Percentiles rank a stretch among this genome's conserved stretches.
phyloP scores from a whole-genome alignment of 768 basidiomycete genomes.

The Roridomyces roridus region DNA sequence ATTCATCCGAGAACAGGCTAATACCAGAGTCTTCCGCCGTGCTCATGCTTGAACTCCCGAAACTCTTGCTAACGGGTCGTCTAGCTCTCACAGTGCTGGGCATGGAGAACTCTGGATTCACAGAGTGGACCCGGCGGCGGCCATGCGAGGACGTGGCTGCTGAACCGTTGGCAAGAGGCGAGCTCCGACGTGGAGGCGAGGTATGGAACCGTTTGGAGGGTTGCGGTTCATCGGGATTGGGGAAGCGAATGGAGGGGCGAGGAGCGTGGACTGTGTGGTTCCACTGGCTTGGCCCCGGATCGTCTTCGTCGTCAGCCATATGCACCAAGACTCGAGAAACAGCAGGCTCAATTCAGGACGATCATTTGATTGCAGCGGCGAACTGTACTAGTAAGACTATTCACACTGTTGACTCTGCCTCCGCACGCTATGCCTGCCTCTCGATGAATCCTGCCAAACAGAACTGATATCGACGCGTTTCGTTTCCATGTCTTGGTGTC shows the following conservation, averaged over 20 bases:
- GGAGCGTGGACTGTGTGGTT: neutral
- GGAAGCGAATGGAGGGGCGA: neutral
- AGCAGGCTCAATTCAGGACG: neutral
- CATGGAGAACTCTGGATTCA: conserved; percentile 26
- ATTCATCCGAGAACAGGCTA: conserved; percentile 72
- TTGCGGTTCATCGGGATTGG: conserved; percentile 4
- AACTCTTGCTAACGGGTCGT: conserved; percentile 31
- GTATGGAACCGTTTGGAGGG: conserved; percentile 6
- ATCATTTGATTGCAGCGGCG: no score
- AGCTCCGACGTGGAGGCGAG: conserved; percentile 33
- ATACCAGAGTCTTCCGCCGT: conserved; percentile 41
- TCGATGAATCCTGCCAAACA: conserved; percentile 16
- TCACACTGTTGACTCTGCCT: no score
- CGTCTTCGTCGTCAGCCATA: conserved; percentile 3
- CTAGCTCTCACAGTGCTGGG: conserved; percentile 34
- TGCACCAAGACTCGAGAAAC: neutral
- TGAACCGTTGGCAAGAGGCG: conserved; percentile 38
- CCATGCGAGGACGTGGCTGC: conserved; percentile 22
- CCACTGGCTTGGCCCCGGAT: neutral
- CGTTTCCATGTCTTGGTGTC: conserved; percentile 8
- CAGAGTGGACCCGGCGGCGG: conserved; percentile 35
- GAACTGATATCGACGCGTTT: conserved; percentile 13
- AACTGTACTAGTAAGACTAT: no score
- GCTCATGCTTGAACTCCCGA: conserved; percentile 19
- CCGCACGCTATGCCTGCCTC: conserved; percentile 10